Evolutionary conservation across 352 stramenopile species (phyloP), one percentile per base, ranked within the genome.

Genomic region (Plasmopara viticola): DNA sequence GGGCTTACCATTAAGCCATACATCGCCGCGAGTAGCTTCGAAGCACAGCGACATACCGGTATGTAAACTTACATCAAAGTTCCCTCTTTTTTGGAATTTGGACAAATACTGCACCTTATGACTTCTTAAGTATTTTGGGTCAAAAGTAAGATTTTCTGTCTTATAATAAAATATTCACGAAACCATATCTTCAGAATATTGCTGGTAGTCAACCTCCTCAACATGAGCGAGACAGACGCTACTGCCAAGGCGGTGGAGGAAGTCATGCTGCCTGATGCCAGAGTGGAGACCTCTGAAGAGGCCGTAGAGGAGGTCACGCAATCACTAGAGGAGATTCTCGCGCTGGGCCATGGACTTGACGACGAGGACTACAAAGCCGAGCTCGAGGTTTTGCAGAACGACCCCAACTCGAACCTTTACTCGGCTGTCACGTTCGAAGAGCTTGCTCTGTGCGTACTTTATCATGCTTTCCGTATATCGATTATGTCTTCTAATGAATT

Each of bases 331-430:
- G 76, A 93, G 34, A 79, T 93, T 44, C 56, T 93, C 45, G 79
- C 83, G 53, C 72, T 93, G 31, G 83, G 83, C 45, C 83, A 93
- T 55, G 83, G 83, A 1, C 73, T 93, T 51, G 83, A 93, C 56
- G 83, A 93, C 44, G 55, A 93, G 58, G 83, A 93, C 64, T 93
- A 93, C 74, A 93, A 89, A 59, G 79, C 80, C 37, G 77, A 86
- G 62, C 70, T 88, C 28, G 74, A 93, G 44, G 72, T 93, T 53
- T 62, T 93, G 35, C 83, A 89, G 73, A 90, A 90, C 58, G 74
- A 90, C 61, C 78, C 81, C 29, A 87, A 85, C 62, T 90, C 83
- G 9, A 89, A 90, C 56, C 56, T 93, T 18, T 93, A 78, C 58
- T 90, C 83, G 54, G 83, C 83, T 51, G 78, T 90, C 31, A 90